phyloP scores from a whole-genome alignment of 352 stramenopile genomes.

The Pythium scleroteichum region DNA sequence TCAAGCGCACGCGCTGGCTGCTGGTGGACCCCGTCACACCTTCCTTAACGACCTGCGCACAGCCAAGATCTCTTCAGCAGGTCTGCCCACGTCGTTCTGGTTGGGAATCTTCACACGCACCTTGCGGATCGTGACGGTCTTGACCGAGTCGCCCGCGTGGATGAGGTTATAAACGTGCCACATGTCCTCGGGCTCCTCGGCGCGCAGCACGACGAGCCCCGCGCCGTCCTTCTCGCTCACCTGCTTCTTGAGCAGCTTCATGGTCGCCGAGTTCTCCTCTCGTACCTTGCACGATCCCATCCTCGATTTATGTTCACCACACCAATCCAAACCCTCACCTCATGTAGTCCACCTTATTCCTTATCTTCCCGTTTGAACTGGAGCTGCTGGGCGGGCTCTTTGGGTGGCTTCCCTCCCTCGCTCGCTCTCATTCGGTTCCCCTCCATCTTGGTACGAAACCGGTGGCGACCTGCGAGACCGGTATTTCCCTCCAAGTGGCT shows the following conservation, averaged over 20 bases:
- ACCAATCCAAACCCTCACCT: constrained; percentile 3
- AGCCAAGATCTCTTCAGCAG: not conserved
- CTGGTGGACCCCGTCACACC: constrained; percentile 94
- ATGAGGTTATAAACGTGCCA: constrained; percentile 99
- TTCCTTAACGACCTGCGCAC: constrained; percentile 91
- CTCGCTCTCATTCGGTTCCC: constrained; percentile 1
- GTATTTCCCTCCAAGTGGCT: constrained; percentile 26
- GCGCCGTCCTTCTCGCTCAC: constrained; percentile 95
- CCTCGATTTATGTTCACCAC: not conserved
- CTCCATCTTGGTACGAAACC: constrained; percentile 27
- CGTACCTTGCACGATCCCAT: not conserved
- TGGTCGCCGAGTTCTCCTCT: constrained; percentile 33
- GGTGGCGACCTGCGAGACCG: constrained; percentile 26
- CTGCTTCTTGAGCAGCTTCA: constrained; percentile 93
- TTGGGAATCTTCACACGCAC: constrained; percentile 50
- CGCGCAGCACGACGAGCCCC: constrained; percentile 90
- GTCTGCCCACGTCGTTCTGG: not conserved
- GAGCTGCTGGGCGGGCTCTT: not conserved
- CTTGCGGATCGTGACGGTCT: constrained; percentile 97
- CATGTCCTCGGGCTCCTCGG: constrained; percentile 97
- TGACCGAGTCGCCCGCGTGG: constrained; percentile 91
- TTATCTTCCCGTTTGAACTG: constrained; percentile 20
- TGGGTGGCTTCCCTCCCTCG: not conserved
- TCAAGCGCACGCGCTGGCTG: constrained; percentile 94
- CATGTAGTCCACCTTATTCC: constrained; percentile 17